Base-by-base conservation (phyloP, 441 rosid genomes). In the Lepidium campestre region DNA sequence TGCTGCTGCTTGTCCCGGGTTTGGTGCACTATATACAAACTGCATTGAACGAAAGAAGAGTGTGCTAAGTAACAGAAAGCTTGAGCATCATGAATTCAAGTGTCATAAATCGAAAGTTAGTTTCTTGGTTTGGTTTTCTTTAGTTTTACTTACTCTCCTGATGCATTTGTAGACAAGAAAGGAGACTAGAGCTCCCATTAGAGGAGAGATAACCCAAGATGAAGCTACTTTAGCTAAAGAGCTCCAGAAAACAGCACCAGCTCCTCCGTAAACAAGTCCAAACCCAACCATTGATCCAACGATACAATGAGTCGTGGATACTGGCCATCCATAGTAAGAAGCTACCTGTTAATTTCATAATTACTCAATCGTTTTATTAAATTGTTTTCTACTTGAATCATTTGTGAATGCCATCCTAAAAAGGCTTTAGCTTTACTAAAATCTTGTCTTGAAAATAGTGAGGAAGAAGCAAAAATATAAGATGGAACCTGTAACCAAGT, bases 241-340 rank as follows among this genome's bases (percentile, higher is more conserved):
- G 44, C 89, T 85, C 99, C 99, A 95, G 80, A 90, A 95, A 72
- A 95, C 97, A 0, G 98, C 98, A 19, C 93, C 89, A 58, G 89
- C 48, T 47, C 99, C 98, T 8, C 99, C 99, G 61, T 90, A 95
- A 5, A 80, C 93, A 14, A 95, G 90, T 27, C 97, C 99, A 65
- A 95, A 88, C 34, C 99, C 99, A 41, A 95, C 99, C 99, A 95
- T 95, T 35, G 98, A 87, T 72, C 98, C 99, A 1, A 95, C 86
- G 14, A 92, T 92, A 71, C 97, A 95, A 73, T 95, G 98, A 3
- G 99, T 95, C 40, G 99, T 95, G 1, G 99, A 92, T 70, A 95
- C 98, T 22, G 99, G 99, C 95, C 88, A 92, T 14, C 98, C 99
- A 65, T 68, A 90, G 68, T 83, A 92, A 22, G 99, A 95, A 23